Percentiles rank a stretch among this genome's conserved stretches.
phyloP scores from a whole-genome alignment of 2,329 filamentous ascomycete genomes.

The Nemania diffusa region DNA sequence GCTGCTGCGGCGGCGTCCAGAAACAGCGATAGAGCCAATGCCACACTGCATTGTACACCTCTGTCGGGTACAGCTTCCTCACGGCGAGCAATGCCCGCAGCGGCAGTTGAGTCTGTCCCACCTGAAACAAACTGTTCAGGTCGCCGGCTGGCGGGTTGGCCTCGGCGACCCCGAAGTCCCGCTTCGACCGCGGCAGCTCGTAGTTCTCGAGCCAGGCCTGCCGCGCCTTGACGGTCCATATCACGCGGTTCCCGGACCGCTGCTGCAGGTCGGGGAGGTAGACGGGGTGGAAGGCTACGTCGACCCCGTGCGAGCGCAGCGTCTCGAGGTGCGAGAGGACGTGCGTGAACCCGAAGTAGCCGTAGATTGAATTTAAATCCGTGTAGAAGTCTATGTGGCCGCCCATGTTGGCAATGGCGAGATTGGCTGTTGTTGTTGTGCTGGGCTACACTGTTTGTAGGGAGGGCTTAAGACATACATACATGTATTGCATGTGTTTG shows the following conservation, averaged over 20 bases:
- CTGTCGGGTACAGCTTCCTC: conserved; percentile 1
- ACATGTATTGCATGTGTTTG: not conserved
- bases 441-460: too few species aligned
- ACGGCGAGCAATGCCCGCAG: conserved; percentile 23
- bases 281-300: conserved; percentile 26
- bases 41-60: conserved; percentile 22
- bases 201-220: conserved; percentile 31
- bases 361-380: conserved; percentile 29
- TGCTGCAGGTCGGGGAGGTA: conserved; percentile 23
- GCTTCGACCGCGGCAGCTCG: conserved; percentile 30
- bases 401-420: conserved; percentile 1
- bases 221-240: conserved; percentile 28
- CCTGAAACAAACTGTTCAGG: conserved; percentile 21
- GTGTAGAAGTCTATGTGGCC: conserved; percentile 29
- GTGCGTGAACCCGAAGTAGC: conserved; percentile 27
- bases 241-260: conserved; percentile 24
- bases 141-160: conserved; percentile 17
- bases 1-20: conserved; percentile 25
- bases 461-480: not conserved
- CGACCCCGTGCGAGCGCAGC: conserved; percentile 17
- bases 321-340: not conserved
- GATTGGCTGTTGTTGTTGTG: not conserved
- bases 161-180: conserved; percentile 25
- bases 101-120: conserved; percentile 21
- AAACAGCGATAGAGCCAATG: conserved; percentile 25